Conservation (phyloP, 2,329 filamentous ascomycete genomes). For the Coniosporium tulheliwenetii region DNA sequence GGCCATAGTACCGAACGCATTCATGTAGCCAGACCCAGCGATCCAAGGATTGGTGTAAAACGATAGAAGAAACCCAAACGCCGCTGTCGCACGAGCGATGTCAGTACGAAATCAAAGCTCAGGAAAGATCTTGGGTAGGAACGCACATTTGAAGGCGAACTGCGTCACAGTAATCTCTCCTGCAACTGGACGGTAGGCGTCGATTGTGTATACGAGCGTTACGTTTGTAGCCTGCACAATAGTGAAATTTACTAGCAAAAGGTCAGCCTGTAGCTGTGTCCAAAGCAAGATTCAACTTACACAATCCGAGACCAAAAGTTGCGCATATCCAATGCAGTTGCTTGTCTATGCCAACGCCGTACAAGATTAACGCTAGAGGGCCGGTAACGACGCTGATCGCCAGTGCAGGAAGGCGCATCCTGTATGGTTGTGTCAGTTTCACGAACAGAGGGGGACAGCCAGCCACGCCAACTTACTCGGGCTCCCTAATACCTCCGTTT, state of each 20-base stretch:
- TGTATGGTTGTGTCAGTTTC: too few relatives aligned
- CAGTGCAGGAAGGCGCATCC: conserved; percentile 17
- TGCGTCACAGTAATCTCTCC: conserved; percentile 39
- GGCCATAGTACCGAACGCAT: conserved; percentile 42
- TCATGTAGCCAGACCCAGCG: conserved; percentile 29
- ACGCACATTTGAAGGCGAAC: conserved; percentile 38
- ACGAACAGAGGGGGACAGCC: too few relatives aligned
- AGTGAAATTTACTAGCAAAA: conserved; percentile 33
- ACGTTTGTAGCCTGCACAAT: conserved; percentile 41
- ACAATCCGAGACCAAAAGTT: conserved; percentile 36
- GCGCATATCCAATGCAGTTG: conserved; percentile 35
- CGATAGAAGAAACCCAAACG: conserved; percentile 42
- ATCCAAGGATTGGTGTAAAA: conserved; percentile 49
- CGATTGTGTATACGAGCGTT: conserved; percentile 41
- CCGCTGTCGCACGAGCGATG: conserved; percentile 17
- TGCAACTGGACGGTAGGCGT: conserved; percentile 40
- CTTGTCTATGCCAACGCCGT: conserved; percentile 15
- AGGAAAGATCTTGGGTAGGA: not conserved
- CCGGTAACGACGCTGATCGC: conserved; percentile 11
- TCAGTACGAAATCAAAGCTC: conserved; percentile 1
- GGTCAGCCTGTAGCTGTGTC: not conserved
- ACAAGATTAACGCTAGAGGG: conserved; percentile 15
- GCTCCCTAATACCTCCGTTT: conserved; percentile 16
- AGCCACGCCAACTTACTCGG: conserved; percentile 7
- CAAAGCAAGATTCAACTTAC: conserved; percentile 19